Base-by-base conservation (phyloP, 345 rosid genomes). In the Eucalyptus curtisii region DNA sequence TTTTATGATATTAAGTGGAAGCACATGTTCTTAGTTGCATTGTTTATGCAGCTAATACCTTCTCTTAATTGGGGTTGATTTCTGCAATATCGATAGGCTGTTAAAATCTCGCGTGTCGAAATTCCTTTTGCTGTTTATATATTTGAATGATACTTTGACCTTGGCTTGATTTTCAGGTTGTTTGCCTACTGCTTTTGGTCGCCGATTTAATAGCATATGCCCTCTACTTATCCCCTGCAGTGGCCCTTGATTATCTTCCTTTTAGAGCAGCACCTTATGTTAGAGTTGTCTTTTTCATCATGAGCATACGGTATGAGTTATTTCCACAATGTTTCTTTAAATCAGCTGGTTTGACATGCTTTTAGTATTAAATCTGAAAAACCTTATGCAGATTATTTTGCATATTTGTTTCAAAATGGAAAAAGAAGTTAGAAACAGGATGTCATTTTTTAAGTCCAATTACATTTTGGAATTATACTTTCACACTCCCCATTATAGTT, bases 251-350 rank as follows among this genome's bases (percentile, higher is more conserved):
- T 90, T 95, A 86, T 91, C 98, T 98, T 91, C 98, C 99, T 27
- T 88, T 95, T 88, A 94, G 99, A 90, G 91, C 95, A 87, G 99
- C 99, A 27, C 99, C 98, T 42, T 97, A 98, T 71, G 91, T 95
- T 89, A 93, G 99, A 93, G 99, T 98, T 89, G 87, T 94, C 86
- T 59, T 97, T 91, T 95, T 98, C 92, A 93, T 95, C 92, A 94
- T 96, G 86, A 93, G 91, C 91, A 93, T 94, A 48, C 95, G 99
- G 99, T 98, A 96, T 50, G 47, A 76, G 55, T 86, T 49, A 50
- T 53, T 14, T 53, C 48, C 48, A 37, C 52, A 45, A 87, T 87
- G 42, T 45, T 64, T 16, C 42, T 48, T 53, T 30, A 59, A 37
- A 33, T 13, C 48, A 42, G 71, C 37, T 64, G n/a, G 40, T 47